phyloP scores from a whole-genome alignment of 805 yeast genomes.

The Metschnikowia anglica region DNA sequence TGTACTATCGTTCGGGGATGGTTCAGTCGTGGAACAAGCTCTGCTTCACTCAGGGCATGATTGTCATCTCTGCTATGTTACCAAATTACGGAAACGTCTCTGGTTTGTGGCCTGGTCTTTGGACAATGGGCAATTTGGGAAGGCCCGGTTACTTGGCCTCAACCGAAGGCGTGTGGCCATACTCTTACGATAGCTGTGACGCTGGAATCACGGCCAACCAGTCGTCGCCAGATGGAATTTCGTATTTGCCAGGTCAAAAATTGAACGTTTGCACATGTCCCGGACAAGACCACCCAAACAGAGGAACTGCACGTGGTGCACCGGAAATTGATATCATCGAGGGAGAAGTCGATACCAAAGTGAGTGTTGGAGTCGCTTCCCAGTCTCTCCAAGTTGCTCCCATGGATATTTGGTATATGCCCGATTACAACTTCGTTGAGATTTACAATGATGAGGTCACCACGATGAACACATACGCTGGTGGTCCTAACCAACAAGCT shows the following conservation, averaged over 20 bases:
- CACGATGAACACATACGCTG: conserved; percentile 38
- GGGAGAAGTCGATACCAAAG: conserved; percentile 21
- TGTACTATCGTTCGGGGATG: conserved; percentile 42
- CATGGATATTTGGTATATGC: conserved; percentile 44
- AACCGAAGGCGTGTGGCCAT: conserved; percentile 43
- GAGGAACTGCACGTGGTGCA: conserved; percentile 40
- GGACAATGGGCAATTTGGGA: conserved; percentile 41
- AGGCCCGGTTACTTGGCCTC: conserved; percentile 38
- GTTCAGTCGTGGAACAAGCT: conserved; percentile 41
- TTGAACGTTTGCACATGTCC: conserved; percentile 34
- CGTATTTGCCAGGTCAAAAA: conserved; percentile 39
- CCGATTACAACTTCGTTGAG: conserved; percentile 37
- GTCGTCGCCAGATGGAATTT: conserved; percentile 40
- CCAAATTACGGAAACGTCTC: conserved; percentile 33
- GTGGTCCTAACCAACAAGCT: conserved; percentile 42
- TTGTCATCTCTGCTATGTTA: conserved; percentile 30
- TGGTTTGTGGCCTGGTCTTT: conserved; percentile 42
- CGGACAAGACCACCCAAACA: conserved; percentile 39
- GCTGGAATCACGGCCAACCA: conserved; percentile 40
- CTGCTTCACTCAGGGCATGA: conserved; percentile 35
- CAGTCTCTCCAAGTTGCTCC: conserved; percentile 47
- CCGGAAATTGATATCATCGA: conserved; percentile 32
- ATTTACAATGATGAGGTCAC: conserved; percentile 31
- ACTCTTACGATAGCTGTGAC: conserved; percentile 38
- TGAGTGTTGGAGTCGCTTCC: conserved; percentile 26